phyloP scores from a whole-genome alignment of 2,329 filamentous ascomycete species.

The Neofusicoccum laricinum region DNA sequence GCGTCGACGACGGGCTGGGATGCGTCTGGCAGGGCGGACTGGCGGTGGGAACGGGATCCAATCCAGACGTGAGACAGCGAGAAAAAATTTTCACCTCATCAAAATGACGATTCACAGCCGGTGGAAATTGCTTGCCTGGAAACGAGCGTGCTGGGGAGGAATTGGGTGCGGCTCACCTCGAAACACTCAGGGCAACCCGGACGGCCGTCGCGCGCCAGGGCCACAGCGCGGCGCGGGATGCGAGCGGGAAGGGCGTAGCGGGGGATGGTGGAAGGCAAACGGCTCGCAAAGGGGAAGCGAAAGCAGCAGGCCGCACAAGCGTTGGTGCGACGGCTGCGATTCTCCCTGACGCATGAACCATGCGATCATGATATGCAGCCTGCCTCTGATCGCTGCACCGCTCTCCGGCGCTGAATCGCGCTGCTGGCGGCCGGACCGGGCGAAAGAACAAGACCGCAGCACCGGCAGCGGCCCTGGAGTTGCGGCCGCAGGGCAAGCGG shows the following conservation, averaged over 20 bases:
- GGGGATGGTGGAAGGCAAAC: neutral
- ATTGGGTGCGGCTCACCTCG: conserved; percentile 10
- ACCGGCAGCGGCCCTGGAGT: too few relatives aligned
- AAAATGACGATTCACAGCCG: neutral
- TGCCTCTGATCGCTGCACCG: neutral
- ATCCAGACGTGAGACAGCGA: neutral
- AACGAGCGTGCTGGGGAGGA: neutral
- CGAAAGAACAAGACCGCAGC: neutral
- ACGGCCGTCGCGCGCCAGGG: neutral
- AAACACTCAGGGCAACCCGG: neutral
- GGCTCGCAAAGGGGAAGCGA: neutral
- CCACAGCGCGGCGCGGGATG: neutral
- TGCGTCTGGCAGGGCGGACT: conserved; percentile 5
- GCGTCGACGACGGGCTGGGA: neutral
- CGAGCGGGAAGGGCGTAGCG: neutral
- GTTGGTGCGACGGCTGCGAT: neutral
- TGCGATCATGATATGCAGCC: neutral
- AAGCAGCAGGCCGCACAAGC: neutral
- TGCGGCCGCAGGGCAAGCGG: too few relatives aligned
- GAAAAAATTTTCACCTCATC: conserved; percentile 11
- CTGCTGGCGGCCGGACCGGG: neutral
- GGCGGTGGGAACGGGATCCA: neutral
- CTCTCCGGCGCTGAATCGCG: neutral
- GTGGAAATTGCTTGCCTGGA: conserved; percentile 9
- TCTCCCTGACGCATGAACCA: conserved; percentile 11